Evolutionary conservation across 2,329 filamentous ascomycete species (phyloP).

Genomic region (Eutypella sp.): DNA sequence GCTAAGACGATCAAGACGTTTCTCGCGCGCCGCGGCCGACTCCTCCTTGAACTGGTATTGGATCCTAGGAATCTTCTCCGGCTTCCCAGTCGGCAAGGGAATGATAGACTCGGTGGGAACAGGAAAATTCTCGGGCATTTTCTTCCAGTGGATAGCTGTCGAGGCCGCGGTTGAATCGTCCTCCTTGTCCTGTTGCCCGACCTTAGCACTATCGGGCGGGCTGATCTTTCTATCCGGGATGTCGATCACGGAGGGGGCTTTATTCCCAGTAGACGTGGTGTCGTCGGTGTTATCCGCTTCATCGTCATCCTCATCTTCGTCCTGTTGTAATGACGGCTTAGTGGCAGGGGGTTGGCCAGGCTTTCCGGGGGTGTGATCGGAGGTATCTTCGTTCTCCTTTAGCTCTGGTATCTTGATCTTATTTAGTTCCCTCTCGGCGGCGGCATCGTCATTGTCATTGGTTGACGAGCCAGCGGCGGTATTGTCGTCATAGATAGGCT

Average conservation of each 20-base stretch:
- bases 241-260: slow-evolving; percentile 17
- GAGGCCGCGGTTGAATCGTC: slow-evolving; percentile 14
- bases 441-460: background rate
- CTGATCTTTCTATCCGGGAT: slow-evolving; percentile 26
- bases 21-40: slow-evolving; percentile 50
- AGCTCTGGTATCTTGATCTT: slow-evolving; percentile 23
- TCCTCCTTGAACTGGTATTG: slow-evolving; percentile 71
- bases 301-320: slow-evolving; percentile 13
- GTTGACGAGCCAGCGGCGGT: background rate
- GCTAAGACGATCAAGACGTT: slow-evolving; percentile 59
- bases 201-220: slow-evolving; percentile 16
- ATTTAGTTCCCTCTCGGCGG: background rate
- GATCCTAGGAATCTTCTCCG: slow-evolving; percentile 68
- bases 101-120: slow-evolving; percentile 67
- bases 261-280: slow-evolving; percentile 10
- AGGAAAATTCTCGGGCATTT: slow-evolving; percentile 72
- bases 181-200: slow-evolving; percentile 15
- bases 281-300: slow-evolving; percentile 13
- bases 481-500: background rate
- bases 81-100: slow-evolving; percentile 64
- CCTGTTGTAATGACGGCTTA: slow-evolving; percentile 6
- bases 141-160: slow-evolving; percentile 62
- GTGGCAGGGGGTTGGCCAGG: slow-evolving; percentile 15
- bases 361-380: slow-evolving; percentile 15
- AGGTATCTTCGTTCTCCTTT: slow-evolving; percentile 20